Conservation (phyloP, 208 protist genomes). For the Entamoeba histolytica region DNA sequence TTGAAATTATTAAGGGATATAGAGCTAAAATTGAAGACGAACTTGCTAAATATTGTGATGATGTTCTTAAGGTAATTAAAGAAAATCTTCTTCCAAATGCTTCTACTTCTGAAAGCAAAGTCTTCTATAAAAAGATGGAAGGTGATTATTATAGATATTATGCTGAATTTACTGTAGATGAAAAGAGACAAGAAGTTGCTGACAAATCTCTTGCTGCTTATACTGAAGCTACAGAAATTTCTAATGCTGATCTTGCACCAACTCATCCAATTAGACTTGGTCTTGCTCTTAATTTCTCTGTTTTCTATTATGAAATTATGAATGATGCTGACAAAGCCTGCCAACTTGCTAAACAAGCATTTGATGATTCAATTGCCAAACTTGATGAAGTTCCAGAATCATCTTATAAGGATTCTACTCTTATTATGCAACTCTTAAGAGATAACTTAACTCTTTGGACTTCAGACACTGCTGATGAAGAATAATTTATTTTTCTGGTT, state of each 20-base stretch:
- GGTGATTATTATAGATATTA: slow-evolving; percentile 75
- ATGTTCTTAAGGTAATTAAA: slow-evolving; percentile 77
- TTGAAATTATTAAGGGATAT: slow-evolving; percentile 69
- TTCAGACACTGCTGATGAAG: neutral
- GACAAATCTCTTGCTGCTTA: slow-evolving; percentile 45
- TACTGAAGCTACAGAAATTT: slow-evolving; percentile 38
- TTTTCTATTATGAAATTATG: slow-evolving; percentile 98
- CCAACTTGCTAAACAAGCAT: slow-evolving; percentile 63
- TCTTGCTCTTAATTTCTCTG: slow-evolving; percentile 94
- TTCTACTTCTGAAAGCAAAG: slow-evolving; percentile 54
- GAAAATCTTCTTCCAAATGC: slow-evolving; percentile 72
- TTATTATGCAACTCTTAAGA: slow-evolving; percentile 90
- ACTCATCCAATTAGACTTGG: slow-evolving; percentile 91
- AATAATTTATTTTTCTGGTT: neutral
- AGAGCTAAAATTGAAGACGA: slow-evolving; percentile 77
- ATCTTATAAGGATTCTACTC: slow-evolving; percentile 86
- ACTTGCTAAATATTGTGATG: slow-evolving; percentile 81
- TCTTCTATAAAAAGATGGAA: slow-evolving; percentile 58
- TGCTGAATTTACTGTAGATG: slow-evolving; percentile 69
- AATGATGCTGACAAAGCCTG: slow-evolving; percentile 71
- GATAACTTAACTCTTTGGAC: slow-evolving; percentile 96
- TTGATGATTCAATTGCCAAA: slow-evolving; percentile 78
- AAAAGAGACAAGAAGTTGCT: slow-evolving; percentile 36
- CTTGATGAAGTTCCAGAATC: slow-evolving; percentile 83
- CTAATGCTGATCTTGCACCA: slow-evolving; percentile 42